Conservation (phyloP, 306 rosid genomes). For the Argentina anserina region DNA sequence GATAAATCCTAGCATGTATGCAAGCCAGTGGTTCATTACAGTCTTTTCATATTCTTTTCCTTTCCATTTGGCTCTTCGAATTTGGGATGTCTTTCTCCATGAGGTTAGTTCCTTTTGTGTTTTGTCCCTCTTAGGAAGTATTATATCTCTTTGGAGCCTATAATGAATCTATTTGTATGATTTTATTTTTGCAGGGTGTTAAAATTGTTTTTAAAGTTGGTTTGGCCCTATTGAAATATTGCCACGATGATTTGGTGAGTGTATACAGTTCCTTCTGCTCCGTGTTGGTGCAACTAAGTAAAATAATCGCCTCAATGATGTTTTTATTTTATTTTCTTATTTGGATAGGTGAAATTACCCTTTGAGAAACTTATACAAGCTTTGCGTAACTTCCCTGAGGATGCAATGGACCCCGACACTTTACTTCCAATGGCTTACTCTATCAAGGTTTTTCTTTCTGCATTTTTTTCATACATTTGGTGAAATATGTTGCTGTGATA, state of each 20-base stretch:
- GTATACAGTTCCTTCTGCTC: constrained; percentile 18
- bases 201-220: constrained; percentile 92
- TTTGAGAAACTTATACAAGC: constrained; percentile 93
- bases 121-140: constrained; percentile 10
- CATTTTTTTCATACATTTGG: constrained; percentile 1
- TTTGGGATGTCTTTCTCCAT: constrained; percentile 92
- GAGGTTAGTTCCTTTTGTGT: constrained; percentile 58
- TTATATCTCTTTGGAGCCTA: constrained; percentile 14
- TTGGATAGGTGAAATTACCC: constrained; percentile 73
- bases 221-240: constrained; percentile 81
- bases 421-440: constrained; percentile 90
- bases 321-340: constrained; percentile 12
- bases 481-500: not conserved
- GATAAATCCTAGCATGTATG: constrained; percentile 99
- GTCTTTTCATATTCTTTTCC: constrained; percentile 98
- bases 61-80: constrained; percentile 93
- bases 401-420: constrained; percentile 87
- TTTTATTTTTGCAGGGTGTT: constrained; percentile 59
- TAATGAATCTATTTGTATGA: not conserved
- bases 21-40: constrained; percentile 98
- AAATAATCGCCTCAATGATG: constrained; percentile 21
- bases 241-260: constrained; percentile 97
- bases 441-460: constrained; percentile 58
- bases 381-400: constrained; percentile 85
- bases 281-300: not conserved